Conservation (phyloP, 257 asterid genomes). For the Echites panduratus region DNA sequence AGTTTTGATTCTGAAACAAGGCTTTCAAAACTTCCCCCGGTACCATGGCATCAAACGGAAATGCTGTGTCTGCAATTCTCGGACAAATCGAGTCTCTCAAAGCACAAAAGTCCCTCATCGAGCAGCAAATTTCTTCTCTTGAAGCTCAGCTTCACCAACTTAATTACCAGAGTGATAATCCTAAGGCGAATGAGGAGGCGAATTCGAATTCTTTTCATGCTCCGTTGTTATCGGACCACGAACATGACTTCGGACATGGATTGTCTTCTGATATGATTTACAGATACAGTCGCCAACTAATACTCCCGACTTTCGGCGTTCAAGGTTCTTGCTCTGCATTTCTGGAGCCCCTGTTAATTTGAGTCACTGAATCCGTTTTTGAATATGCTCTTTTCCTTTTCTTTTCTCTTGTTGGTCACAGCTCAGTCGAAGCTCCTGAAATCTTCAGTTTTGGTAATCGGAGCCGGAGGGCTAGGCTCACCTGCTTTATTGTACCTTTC, state of each 20-base stretch:
- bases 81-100: constrained; percentile 46
- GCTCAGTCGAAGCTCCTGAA: constrained; percentile 76
- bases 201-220: constrained; percentile 18
- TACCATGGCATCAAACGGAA: constrained; percentile 43
- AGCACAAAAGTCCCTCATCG: constrained; percentile 36
- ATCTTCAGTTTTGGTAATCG: constrained; percentile 79
- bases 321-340: constrained; percentile 22
- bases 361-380: not conserved
- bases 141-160: constrained; percentile 46
- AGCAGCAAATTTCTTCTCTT: constrained; percentile 53
- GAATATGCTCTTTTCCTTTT: not conserved
- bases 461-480: constrained; percentile 98
- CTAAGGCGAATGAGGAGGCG: constrained; percentile 16
- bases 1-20: not conserved
- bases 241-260: constrained; percentile 19
- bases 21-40: not conserved
- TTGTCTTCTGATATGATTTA: constrained; percentile 69
- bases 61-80: constrained; percentile 41
- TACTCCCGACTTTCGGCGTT: constrained; percentile 87
- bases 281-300: constrained; percentile 87
- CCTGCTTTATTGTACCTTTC: constrained; percentile 91
- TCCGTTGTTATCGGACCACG: constrained; percentile 3
- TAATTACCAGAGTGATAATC: constrained; percentile 4
- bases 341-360: not conserved
- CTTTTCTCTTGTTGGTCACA: constrained; percentile 19